Percentiles rank a stretch among this genome's conserved stretches.
Evolutionary conservation across 305 asterid species (phyloP).

Genomic region (Solanum aculeatissimum): DNA sequence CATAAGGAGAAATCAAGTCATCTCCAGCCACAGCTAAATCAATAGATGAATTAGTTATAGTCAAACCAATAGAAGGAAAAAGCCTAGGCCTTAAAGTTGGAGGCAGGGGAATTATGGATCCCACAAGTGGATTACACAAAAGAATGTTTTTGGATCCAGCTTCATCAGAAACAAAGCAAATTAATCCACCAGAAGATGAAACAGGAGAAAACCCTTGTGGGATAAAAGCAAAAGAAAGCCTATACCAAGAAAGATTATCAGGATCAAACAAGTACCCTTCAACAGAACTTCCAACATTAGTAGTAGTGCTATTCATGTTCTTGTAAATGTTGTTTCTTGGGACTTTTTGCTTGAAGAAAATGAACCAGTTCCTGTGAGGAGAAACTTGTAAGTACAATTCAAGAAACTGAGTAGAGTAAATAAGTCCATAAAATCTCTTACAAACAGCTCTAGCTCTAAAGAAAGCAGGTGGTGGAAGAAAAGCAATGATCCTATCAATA

Average conservation of each 20-base stretch:
- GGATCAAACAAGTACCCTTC: slow-evolving; percentile 79
- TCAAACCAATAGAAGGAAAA: slow-evolving; percentile 64
- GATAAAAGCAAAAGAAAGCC: slow-evolving; percentile 41
- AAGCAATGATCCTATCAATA: slow-evolving; percentile 60
- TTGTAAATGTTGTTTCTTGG: slow-evolving; percentile 33
- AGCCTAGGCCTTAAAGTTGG: slow-evolving; percentile 79
- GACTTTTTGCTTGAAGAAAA: slow-evolving; percentile 55
- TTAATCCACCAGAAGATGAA: slow-evolving; percentile 61
- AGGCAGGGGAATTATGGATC: slow-evolving; percentile 49
- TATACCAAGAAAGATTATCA: slow-evolving; percentile 40
- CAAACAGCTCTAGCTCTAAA: slow-evolving; percentile 75
- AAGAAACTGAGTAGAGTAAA: slow-evolving; percentile 55
- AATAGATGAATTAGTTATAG: slow-evolving; percentile 48
- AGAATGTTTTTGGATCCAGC: slow-evolving; percentile 73
- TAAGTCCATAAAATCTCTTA: slow-evolving; percentile 69
- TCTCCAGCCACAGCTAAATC: slow-evolving; percentile 87
- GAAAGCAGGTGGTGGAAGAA: slow-evolving; percentile 79
- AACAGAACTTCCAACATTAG: background rate
- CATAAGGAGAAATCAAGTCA: slow-evolving; percentile 79
- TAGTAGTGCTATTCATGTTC: background rate
- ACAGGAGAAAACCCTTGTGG: slow-evolving; percentile 71
- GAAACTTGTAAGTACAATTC: slow-evolving; percentile 54
- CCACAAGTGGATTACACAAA: slow-evolving; percentile 53
- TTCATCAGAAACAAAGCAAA: slow-evolving; percentile 76
- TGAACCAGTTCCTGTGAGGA: slow-evolving; percentile 50